Percentiles rank a stretch among this genome's conserved stretches.
Conservation (phyloP, 257 asterid genomes). For the Solanum habrochaites region DNA sequence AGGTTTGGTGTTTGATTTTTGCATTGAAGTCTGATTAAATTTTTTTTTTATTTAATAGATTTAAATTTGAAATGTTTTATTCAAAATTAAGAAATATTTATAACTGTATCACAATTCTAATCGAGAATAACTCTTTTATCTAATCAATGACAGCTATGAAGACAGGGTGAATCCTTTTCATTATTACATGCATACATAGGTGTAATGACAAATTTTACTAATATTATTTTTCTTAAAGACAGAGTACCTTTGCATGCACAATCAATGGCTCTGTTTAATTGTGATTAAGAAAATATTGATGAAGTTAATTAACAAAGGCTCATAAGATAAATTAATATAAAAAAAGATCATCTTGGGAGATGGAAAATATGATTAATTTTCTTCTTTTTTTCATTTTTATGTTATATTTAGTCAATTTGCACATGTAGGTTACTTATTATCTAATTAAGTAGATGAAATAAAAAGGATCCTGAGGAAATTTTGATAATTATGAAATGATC, state of each 20-base stretch:
- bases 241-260: not conserved
- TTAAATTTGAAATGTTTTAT: rapidly evolving
- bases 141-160: not conserved
- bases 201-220: not conserved
- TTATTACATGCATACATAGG: not conserved
- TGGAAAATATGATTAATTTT: not conserved
- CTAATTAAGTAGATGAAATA: not conserved
- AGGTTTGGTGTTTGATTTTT: not conserved
- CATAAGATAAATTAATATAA: not conserved
- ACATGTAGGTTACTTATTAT: not conserved
- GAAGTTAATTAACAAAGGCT: not conserved
- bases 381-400: not conserved
- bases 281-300: not conserved
- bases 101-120: not conserved
- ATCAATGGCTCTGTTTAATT: not conserved
- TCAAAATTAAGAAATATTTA: not conserved
- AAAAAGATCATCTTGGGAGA: not conserved
- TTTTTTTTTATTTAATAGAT: not conserved
- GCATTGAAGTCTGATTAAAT: rapidly evolving
- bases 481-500: not conserved
- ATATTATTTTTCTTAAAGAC: not conserved
- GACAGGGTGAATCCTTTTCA: not conserved
- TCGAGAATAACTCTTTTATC: not conserved
- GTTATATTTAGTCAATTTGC: not conserved
- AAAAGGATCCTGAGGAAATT: not conserved